A percentile compares a stretch with the other conserved stretches of the same genome.
Conservation (phyloP, 108 stramenopile genomes). For the Asterionellopsis glacialis region DNA sequence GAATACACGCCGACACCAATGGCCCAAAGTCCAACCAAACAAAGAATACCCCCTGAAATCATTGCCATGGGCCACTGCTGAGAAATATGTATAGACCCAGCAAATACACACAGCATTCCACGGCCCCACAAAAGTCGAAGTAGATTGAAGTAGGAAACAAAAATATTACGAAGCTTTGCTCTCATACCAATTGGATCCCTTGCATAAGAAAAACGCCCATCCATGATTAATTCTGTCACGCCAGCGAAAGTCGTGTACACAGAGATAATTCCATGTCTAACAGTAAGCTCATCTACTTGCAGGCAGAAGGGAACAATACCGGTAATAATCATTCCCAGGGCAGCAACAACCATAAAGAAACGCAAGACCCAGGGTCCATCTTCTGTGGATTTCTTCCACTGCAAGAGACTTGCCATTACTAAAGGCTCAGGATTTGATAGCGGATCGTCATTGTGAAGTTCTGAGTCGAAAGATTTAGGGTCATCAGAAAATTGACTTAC, state of each 20-base stretch:
- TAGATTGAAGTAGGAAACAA: conserved; percentile 33
- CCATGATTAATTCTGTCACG: conserved; percentile 32
- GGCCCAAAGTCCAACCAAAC: conserved; percentile 29
- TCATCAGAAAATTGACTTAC: too few relatives aligned
- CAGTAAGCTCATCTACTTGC: background rate
- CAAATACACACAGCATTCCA: conserved; percentile 45
- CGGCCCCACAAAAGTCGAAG: conserved; percentile 53
- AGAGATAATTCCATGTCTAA: conserved; percentile 11
- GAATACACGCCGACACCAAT: conserved; percentile 28
- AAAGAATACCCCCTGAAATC: conserved; percentile 25
- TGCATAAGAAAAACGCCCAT: conserved; percentile 25
- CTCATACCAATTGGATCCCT: conserved; percentile 26
- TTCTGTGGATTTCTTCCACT: conserved; percentile 51
- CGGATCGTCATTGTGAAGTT: background rate
- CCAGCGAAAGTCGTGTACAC: conserved; percentile 25
- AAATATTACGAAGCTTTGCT: conserved; percentile 24
- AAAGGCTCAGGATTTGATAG: conserved; percentile 1
- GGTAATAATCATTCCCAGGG: conserved; percentile 22
- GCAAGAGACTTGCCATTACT: conserved; percentile 40
- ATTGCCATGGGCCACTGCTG: conserved; percentile 7
- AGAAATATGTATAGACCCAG: conserved; percentile 39
- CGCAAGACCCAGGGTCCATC: conserved; percentile 40
- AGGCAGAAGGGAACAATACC: conserved; percentile 16
- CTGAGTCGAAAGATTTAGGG: too few relatives aligned
- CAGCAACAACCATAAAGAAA: conserved; percentile 19